Evolutionary conservation across 2,329 filamentous ascomycete genomes (phyloP).

Genomic region (Aspergillus sp.): DNA sequence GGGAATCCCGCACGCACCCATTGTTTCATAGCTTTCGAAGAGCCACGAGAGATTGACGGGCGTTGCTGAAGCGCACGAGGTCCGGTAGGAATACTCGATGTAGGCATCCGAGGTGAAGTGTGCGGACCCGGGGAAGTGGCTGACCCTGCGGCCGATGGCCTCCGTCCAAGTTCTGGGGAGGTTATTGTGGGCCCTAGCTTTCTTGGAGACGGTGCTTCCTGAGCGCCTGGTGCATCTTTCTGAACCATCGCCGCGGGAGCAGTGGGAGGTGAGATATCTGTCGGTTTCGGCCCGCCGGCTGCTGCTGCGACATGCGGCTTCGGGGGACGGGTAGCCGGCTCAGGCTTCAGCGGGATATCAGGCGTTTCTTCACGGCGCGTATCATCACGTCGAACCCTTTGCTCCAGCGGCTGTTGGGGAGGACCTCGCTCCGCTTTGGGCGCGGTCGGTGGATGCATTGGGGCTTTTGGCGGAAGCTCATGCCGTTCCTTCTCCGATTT

Average conservation of each 20-base stretch:
- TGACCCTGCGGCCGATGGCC: conserved; percentile 27
- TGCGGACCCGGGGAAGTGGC: conserved; percentile 34
- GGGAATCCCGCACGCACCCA: conserved; percentile 43
- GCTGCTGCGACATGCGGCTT: conserved; percentile 24
- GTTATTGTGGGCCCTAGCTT: conserved; percentile 23
- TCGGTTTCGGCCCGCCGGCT: conserved; percentile 20
- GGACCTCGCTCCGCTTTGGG: conserved; percentile 46
- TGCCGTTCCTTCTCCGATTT: conserved; percentile 28
- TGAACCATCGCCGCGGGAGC: conserved; percentile 39
- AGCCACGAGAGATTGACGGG: conserved; percentile 31
- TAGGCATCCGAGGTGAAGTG: conserved; percentile 40
- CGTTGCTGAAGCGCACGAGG: conserved; percentile 44
- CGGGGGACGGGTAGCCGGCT: conserved; percentile 26
- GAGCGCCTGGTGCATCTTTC: conserved; percentile 23
- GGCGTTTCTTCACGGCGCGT: conserved; percentile 22
- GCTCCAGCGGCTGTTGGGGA: conserved; percentile 25
- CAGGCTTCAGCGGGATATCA: conserved; percentile 28
- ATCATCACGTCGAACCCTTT: conserved; percentile 28
- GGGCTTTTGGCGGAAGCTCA: conserved; percentile 22
- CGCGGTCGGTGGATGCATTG: conserved; percentile 45
- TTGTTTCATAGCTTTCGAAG: conserved; percentile 40
- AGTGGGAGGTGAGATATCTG: conserved; percentile 39
- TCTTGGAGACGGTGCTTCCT: conserved; percentile 23
- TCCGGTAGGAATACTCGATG: conserved; percentile 43
- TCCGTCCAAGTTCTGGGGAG: conserved; percentile 30